These are phyloP conservation scores for Starmerella vitae DNA, from an alignment of 805 yeast genomes.

Conservation along the genomic window DNA sequence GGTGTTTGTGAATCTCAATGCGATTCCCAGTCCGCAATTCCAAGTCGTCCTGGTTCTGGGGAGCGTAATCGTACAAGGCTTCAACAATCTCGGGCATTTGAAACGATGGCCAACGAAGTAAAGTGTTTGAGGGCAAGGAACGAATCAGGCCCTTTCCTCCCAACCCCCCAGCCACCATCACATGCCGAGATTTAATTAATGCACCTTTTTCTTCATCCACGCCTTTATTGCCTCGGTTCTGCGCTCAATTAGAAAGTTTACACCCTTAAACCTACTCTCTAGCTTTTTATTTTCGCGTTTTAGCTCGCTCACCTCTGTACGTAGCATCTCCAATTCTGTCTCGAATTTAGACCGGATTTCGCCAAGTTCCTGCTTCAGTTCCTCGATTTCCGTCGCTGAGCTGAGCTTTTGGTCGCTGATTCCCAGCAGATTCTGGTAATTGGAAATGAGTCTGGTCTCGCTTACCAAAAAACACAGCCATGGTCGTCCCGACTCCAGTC, in stretches of 20 bases:
- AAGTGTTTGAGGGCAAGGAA: too few species aligned
- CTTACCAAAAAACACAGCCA: neutral
- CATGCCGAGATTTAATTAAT: too few species aligned
- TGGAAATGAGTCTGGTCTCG: neutral
- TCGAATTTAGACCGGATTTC: neutral
- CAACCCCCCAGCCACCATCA: too few species aligned
- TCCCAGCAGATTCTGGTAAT: neutral
- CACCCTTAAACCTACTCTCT: neutral
- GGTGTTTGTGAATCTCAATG: slow-evolving; percentile 54
- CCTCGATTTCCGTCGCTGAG: neutral
- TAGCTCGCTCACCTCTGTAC: neutral
- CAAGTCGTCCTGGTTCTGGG: slow-evolving; percentile 69
- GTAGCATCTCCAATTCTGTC: neutral
- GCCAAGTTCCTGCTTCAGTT: neutral
- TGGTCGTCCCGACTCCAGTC: neutral
- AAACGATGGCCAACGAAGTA: too few species aligned
- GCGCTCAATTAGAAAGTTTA: neutral
- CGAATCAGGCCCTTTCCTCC: too few species aligned
- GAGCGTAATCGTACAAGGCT: slow-evolving; percentile 60
- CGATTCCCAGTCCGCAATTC: slow-evolving; percentile 51
- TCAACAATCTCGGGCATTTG: slow-evolving; percentile 32
- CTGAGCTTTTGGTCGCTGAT: neutral
- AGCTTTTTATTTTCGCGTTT: neutral
- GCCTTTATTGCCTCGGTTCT: too few species aligned
- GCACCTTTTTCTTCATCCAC: too few species aligned